A percentile compares a stretch with the other conserved stretches of the same genome.
Conservation (phyloP, 148 eudicot genomes). For the Persicaria maculosa region DNA sequence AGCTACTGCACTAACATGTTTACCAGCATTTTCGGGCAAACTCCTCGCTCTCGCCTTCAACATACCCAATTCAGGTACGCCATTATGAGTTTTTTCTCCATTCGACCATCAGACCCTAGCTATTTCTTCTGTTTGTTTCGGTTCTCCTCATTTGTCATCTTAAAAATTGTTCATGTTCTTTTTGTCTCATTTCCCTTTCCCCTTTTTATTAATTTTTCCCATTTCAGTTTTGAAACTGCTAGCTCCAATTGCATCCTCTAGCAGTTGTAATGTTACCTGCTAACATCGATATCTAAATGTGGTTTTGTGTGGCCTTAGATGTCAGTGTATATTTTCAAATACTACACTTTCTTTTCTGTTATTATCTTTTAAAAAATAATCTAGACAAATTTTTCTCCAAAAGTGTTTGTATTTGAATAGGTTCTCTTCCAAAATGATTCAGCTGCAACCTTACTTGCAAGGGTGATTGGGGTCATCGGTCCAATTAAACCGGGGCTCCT, state of each 20-base stretch:
- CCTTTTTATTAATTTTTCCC: no score
- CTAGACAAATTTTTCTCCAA: background rate
- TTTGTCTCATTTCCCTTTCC: no score
- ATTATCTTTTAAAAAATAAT: background rate
- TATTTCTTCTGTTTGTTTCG: no score
- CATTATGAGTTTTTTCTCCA: no score
- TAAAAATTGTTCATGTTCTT: background rate
- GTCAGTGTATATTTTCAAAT: background rate
- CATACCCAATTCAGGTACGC: no score
- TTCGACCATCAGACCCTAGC: no score
- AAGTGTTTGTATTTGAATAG: constrained; percentile 20
- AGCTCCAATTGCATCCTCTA: background rate
- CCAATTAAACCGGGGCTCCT: constrained; percentile 81
- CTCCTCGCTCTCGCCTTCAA: no score
- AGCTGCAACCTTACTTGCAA: constrained; percentile 89
- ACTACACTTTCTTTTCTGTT: background rate
- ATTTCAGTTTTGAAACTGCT: background rate
- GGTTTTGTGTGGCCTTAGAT: background rate
- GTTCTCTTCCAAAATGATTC: constrained; percentile 99
- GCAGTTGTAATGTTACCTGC: background rate
- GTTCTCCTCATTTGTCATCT: no score
- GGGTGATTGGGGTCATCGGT: constrained; percentile 86
- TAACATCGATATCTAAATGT: background rate
- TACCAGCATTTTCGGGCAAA: no score
- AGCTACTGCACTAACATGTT: no score